These are phyloP conservation scores for Monascus purpureus DNA, from an alignment of 495 filamentous ascomycete species.

Conservation along the genomic window DNA sequence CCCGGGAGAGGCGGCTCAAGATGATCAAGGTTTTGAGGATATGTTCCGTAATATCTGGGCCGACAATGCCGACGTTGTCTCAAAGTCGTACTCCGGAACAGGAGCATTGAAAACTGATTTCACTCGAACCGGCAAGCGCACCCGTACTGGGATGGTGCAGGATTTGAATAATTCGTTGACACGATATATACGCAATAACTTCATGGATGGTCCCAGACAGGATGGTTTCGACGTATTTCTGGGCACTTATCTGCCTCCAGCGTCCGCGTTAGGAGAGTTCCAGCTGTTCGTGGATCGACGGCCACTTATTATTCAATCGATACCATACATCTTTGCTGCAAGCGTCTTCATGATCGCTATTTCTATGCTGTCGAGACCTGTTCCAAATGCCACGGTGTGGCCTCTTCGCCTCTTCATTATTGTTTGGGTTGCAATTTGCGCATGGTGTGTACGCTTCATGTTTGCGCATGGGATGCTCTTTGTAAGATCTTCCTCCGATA, in stretches of 20 bases:
- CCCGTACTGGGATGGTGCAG: slow-evolving; percentile 63
- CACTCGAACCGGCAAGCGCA: slow-evolving; percentile 77
- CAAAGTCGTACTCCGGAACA: slow-evolving; percentile 82
- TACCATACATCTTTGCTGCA: slow-evolving; percentile 81
- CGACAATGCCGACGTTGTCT: slow-evolving; percentile 93
- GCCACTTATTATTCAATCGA: slow-evolving; percentile 70
- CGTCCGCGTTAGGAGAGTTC: slow-evolving; percentile 44
- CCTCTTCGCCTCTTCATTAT: slow-evolving; percentile 66
- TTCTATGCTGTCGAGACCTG: slow-evolving; percentile 52
- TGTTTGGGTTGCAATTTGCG: slow-evolving; percentile 54
- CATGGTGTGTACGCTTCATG: slow-evolving; percentile 62
- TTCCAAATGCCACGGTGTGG: slow-evolving; percentile 56
- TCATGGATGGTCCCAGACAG: slow-evolving; percentile 80
- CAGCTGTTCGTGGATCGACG: slow-evolving; percentile 75
- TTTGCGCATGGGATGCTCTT: slow-evolving; percentile 76
- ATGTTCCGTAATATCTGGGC: slow-evolving; percentile 95
- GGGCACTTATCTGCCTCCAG: slow-evolving; percentile 63
- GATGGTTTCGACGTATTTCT: slow-evolving; percentile 93
- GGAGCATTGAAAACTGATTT: slow-evolving; percentile 95
- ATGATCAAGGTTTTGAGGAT: slow-evolving; percentile 65
- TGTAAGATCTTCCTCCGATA: slow-evolving; percentile 39
- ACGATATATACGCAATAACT: slow-evolving; percentile 82
- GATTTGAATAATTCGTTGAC: slow-evolving; percentile 73
- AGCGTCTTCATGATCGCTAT: slow-evolving; percentile 79
- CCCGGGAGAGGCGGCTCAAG: slow-evolving; percentile 51